Evolutionary conservation across 2,329 filamentous ascomycete species (phyloP), one percentile per base, ranked within the genome.

Genomic region (Pezicula carpinea): DNA sequence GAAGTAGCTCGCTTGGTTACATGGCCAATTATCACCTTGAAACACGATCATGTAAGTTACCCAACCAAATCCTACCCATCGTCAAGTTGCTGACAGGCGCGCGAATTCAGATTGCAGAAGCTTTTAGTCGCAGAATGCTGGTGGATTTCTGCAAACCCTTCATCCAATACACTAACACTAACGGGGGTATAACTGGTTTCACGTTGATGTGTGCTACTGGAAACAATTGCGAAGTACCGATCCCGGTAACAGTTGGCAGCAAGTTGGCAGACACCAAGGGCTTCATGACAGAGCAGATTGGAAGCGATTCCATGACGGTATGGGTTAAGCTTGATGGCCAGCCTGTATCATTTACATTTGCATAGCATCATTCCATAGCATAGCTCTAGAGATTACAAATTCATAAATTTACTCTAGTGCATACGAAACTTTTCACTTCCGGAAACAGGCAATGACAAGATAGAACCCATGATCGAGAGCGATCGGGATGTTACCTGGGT

Each of bases 1-100:
- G 56, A 59, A 42, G 48, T 61, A 17, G 47, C 45, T 1, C 43
- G 53, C 22, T 26, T 40, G 11, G 15, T 17, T 72, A 75, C 66
- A 36, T 79, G 76, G 76, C 75, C 76, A 1, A 59, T 81, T 26
- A 65, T 73, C 18, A 75, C 74, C 2, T 62, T 76, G 49, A 79
- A 75, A 49, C 77, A 80, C 46, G 71, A 49, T 17, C 55, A 44
- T 55, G 38, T 51, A 72, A 79, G 54, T 64, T 74, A 51, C 74
- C 71, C 3, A 11, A 21, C 22, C 21, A 29, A 29, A 10, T 10
- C 31, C 5, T 14, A 11, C 14, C 8, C 13, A n/a, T 3, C 5
- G 11, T 13, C 38, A 23, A 23, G 13, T 40, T 17, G 36, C 29
- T 46, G 26, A 46, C 21, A 11, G 10, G 26, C 8, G 10, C 14